Evolutionary conservation across 176 grass and related monocot genomes (phyloP).

Genomic region (Bonia amplexicaulis): DNA sequence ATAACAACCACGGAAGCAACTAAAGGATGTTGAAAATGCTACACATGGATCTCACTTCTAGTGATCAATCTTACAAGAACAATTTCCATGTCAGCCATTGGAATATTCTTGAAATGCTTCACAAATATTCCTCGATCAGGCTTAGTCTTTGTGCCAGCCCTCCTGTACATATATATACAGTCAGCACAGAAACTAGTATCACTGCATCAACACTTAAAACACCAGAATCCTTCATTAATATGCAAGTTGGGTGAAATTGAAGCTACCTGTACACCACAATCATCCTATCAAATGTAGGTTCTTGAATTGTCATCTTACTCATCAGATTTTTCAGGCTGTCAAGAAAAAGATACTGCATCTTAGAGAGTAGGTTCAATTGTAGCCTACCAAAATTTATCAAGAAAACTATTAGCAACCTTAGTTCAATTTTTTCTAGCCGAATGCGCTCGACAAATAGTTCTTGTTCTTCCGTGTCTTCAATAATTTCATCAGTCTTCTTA

Average conservation of each 20-base stretch:
- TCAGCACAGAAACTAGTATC: slow-evolving; percentile 19
- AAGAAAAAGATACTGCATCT: slow-evolving; percentile 17
- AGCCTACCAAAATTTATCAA: background rate
- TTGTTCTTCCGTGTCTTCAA: slow-evolving; percentile 47
- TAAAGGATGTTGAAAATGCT: slow-evolving; percentile 14
- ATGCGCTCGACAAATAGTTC: slow-evolving; percentile 63
- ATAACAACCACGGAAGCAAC: slow-evolving; percentile 1
- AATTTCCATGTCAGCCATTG: slow-evolving; percentile 92
- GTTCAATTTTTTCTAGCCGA: slow-evolving; percentile 66
- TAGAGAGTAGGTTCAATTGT: background rate
- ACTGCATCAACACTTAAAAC: background rate
- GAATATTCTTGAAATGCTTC: slow-evolving; percentile 90
- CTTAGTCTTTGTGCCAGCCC: slow-evolving; percentile 48
- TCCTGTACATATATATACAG: slow-evolving; percentile 51
- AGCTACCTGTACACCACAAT: slow-evolving; percentile 87
- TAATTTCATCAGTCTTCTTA: slow-evolving; percentile 61
- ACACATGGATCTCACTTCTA: slow-evolving; percentile 2
- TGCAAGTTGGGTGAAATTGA: slow-evolving; percentile 22
- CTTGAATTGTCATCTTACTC: slow-evolving; percentile 80
- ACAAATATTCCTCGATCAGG: slow-evolving; percentile 74
- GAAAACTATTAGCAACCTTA: slow-evolving; percentile 41
- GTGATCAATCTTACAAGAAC: slow-evolving; percentile 68
- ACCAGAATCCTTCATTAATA: slow-evolving; percentile 16
- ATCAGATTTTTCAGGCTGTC: slow-evolving; percentile 61
- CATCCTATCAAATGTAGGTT: slow-evolving; percentile 95